A percentile compares a stretch with the other conserved stretches of the same genome.
Conservation (phyloP, 495 filamentous ascomycete species). For the Penicillium cosmopolitanum region DNA sequence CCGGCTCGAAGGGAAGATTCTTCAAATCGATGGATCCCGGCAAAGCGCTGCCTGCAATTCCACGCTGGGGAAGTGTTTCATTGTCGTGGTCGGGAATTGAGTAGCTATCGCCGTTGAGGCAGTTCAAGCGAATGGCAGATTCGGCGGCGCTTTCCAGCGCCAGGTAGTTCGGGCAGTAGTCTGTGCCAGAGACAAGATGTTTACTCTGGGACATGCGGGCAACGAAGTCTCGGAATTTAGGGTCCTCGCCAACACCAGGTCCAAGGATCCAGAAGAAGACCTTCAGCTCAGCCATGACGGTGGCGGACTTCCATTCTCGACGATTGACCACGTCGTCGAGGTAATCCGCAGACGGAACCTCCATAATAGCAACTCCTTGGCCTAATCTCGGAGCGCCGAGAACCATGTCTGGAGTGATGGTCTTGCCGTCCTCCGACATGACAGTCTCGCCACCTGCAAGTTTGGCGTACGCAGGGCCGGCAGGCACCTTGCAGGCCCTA, state of each 20-base stretch:
- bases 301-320: slow-evolving; percentile 70
- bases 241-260: slow-evolving; percentile 62
- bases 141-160: slow-evolving; percentile 64
- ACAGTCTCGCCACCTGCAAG: slow-evolving; percentile 60
- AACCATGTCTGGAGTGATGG: slow-evolving; percentile 68
- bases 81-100: slow-evolving; percentile 65
- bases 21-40: slow-evolving; percentile 15
- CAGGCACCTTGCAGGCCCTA: slow-evolving; percentile 56
- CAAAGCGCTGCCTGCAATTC: slow-evolving; percentile 20
- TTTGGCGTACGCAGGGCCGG: slow-evolving; percentile 55
- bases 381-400: slow-evolving; percentile 57
- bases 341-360: slow-evolving; percentile 71
- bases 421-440: slow-evolving; percentile 54
- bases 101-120: slow-evolving; percentile 71
- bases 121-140: slow-evolving; percentile 66
- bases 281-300: slow-evolving; percentile 66
- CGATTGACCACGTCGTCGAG: slow-evolving; percentile 67
- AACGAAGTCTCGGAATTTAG: slow-evolving; percentile 69
- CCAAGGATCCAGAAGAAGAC: slow-evolving; percentile 84
- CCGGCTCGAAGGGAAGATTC: slow-evolving; percentile 30
- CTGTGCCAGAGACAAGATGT: slow-evolving; percentile 75
- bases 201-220: slow-evolving; percentile 57
- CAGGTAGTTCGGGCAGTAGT: slow-evolving; percentile 73
- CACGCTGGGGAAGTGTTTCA: slow-evolving; percentile 39
- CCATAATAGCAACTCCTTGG: slow-evolving; percentile 76